Base-by-base conservation (phyloP, 2,329 filamentous ascomycete species). In the Claviceps cyperi region DNA sequence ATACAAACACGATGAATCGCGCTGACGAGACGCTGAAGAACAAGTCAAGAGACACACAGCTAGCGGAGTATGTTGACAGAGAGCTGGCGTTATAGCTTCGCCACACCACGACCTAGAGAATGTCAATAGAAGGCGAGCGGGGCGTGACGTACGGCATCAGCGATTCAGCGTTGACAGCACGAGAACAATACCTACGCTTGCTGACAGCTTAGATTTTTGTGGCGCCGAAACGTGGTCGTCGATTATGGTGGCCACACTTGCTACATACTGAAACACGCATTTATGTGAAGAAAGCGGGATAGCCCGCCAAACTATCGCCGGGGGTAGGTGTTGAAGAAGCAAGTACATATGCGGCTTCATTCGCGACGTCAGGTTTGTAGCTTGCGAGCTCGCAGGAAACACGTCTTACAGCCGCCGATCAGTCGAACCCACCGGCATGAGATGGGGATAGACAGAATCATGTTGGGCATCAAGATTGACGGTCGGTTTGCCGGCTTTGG, bases 401-500 rank as follows among this genome's bases (percentile, higher is more conserved):
- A 19, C 14, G 40, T 41, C 39, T 38, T 8, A 37, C 17, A 14
- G 13, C 21, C 35, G 39, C 22, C 19, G 7, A 17, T n/a, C 14
- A 39, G 37, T 39, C 46, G 39, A 43, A 13, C 11, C 21, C 3
- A 17, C 22, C 21, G 8, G 22, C 9, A 15, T 17, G 9, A 24
- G 14, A 17, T 13, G 14, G 32, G 8, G 36, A 49, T 45, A 22
- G 11, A 40, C 35, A 22, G 39, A 49, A 49, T 45, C 41, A n/a
- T 39, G 41, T 49, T 45, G 48, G 48, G 21, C 41, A 45, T n/a
- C 48, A 49, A 45, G 43, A 24, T 22, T 43, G 32, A 22, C 39
- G 11, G 11, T 40, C 38, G 24, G n/a, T 7, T 43, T n/a, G 14
- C 37, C 5, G 14, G 32, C 39, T 14, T 43, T 43, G 28, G 17